A percentile compares a stretch with the other conserved stretches of the same genome.
phyloP scores from a whole-genome alignment of 495 filamentous ascomycete species.

The Astrocystis sublimbata region DNA sequence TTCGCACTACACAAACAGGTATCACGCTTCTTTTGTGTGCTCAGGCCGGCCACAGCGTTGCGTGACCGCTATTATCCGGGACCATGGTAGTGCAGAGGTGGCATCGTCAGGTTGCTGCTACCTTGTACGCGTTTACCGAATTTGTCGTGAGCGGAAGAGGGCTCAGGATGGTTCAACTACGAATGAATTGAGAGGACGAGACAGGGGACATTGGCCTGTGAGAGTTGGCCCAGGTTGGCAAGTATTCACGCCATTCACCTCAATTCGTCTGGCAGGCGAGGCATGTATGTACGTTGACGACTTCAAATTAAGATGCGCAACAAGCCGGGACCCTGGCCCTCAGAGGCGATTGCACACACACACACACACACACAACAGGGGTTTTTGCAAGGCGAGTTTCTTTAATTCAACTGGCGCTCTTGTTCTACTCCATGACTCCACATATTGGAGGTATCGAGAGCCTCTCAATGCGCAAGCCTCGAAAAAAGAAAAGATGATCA shows the following conservation, averaged over 20 bases:
- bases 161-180: constrained; percentile 16
- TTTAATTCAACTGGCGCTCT: constrained; percentile 13
- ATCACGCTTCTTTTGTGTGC: not conserved
- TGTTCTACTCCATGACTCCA: constrained; percentile 13
- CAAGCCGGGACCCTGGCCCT: constrained; percentile 31
- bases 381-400: constrained; percentile 5
- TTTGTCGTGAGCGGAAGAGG: constrained; percentile 30
- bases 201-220: constrained; percentile 22
- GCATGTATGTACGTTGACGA: constrained; percentile 31
- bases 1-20: constrained; percentile 12
- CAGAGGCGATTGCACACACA: constrained; percentile 25
- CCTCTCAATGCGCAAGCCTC: constrained; percentile 18
- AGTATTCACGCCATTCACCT: too few species aligned
- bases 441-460: constrained; percentile 1
- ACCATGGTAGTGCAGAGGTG: constrained; percentile 7
- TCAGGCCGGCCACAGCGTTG: not conserved
- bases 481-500: constrained; percentile 12
- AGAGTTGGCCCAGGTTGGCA: constrained; percentile 25
- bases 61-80: not conserved
- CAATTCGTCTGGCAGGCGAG: constrained; percentile 39
- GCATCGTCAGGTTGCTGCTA: constrained; percentile 24
- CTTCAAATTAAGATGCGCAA: constrained; percentile 40
- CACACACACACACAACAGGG: constrained; percentile 19
- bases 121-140: constrained; percentile 23
- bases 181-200: constrained; percentile 17